Evolutionary conservation across 352 stramenopile genomes (phyloP).

Genomic region (Phytophthora meadii): DNA sequence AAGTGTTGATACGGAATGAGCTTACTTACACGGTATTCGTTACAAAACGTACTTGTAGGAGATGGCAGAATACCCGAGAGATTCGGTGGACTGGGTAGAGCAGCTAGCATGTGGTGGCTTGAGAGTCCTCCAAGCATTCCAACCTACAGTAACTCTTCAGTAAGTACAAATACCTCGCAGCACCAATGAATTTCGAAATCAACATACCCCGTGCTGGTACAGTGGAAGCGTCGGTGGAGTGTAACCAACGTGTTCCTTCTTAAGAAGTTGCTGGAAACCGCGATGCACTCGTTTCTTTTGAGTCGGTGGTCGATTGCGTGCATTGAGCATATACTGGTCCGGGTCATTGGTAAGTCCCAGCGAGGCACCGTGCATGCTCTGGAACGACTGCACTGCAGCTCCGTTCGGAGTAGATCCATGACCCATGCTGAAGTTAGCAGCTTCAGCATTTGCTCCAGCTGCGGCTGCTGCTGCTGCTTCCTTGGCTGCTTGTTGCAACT

Average conservation of each 20-base stretch:
- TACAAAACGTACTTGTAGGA: conserved; percentile 73
- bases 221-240: conserved; percentile 68
- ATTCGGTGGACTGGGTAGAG: conserved; percentile 76
- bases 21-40: background rate
- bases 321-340: conserved; percentile 70
- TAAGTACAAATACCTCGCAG: background rate
- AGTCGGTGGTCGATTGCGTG: conserved; percentile 30
- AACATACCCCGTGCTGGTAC: conserved; percentile 74
- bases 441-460: conserved; percentile 38
- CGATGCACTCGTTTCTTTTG: conserved; percentile 80
- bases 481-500: conserved; percentile 50
- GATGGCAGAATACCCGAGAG: conserved; percentile 76
- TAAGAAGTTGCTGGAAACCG: conserved; percentile 82
- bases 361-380: conserved; percentile 44
- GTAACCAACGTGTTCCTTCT: conserved; percentile 78
- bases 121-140: conserved; percentile 68
- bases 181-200: background rate
- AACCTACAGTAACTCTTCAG: conserved; percentile 42
- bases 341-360: conserved; percentile 71
- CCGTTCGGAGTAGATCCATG: conserved; percentile 29
- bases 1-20: background rate
- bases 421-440: conserved; percentile 42
- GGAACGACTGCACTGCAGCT: conserved; percentile 39
- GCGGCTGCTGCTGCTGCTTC: conserved; percentile 47
- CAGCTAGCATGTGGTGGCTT: conserved; percentile 63